Base-by-base conservation (phyloP, 2,329 filamentous ascomycete genomes). In the Sporothrix inflata region DNA sequence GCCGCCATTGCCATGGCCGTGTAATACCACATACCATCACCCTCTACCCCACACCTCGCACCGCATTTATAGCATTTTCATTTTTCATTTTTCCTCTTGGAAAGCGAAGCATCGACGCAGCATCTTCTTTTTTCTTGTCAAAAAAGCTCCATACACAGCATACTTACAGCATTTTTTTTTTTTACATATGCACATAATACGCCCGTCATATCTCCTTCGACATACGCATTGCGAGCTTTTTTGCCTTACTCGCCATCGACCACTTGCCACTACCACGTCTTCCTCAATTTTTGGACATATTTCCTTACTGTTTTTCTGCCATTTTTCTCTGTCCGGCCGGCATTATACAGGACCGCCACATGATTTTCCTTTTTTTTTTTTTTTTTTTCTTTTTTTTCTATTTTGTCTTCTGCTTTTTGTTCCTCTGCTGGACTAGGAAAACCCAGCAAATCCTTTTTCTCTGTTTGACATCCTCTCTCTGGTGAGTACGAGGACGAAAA, bases 1-100 rank as follows among this genome's bases (percentile, higher is more conserved):
- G 77, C 75, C 4, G 75, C 75, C 16, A 66, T 79, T 9, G 77
- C 75, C 27, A 68, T 78, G 71, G 53, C 75, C 27, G 75, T 71
- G 16, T 79, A 73, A 75, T 21, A 51, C 7, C 3, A 21, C 16
- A 16, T 4, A 38, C 21, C 19, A 47, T 6, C 24, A 11, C 16
- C 14, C 16, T 11, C 21, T 21, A 30, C 63, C 21, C 27, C 24
- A 27, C 34, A 40, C 24, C 9, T 34, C 5, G 12, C 47, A 8
- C 47, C 6, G 6, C 47, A 49, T 21, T 47, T 14, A 6, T 3
- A 27, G 19, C 42, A 49, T 49, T 30, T 30, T 16, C 42, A 47
- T 66, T n/a, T 51, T 38, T 21, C 9, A 34, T 34, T 14, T 42
- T 42, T 30, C 30, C n/a, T 34, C 42, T 49, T 49, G 40, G 21